A percentile compares a stretch with the other conserved stretches of the same genome.
Evolutionary conservation across 306 rosid species (phyloP).

Genomic region (Vicia sativa): DNA sequence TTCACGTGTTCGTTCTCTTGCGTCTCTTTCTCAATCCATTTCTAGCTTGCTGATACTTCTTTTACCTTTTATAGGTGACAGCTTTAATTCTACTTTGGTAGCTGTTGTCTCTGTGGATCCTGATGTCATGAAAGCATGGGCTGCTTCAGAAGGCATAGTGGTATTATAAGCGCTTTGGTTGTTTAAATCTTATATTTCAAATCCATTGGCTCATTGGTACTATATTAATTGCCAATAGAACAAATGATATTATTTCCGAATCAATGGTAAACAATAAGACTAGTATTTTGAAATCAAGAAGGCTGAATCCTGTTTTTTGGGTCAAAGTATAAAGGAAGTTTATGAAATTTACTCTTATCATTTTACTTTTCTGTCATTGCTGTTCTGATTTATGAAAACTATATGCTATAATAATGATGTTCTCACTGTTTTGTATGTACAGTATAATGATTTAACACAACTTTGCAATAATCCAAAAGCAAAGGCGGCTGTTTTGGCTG

Average conservation of each 20-base stretch:
- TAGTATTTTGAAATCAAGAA: conserved; percentile 19
- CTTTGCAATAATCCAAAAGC: conserved; percentile 86
- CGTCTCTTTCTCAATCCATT: not conserved
- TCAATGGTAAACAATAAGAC: not conserved
- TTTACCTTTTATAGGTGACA: conserved; percentile 67
- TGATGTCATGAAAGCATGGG: conserved; percentile 84
- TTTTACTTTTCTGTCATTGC: conserved; percentile 22
- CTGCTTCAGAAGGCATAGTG: conserved; percentile 76
- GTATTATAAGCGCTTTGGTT: conserved; percentile 43
- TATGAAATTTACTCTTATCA: conserved; percentile 17
- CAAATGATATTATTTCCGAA: not conserved
- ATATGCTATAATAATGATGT: conserved; percentile 18
- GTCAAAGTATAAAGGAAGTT: conserved; percentile 21
- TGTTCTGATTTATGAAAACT: conserved; percentile 22
- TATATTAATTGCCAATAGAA: not conserved
- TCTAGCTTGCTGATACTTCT: conserved; percentile 41
- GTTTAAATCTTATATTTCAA: conserved; percentile 27
- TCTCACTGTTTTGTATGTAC: conserved; percentile 26
- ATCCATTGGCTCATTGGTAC: conserved; percentile 7
- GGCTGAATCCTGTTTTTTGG: conserved; percentile 13
- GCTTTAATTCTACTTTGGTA: conserved; percentile 85
- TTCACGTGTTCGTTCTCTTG: not conserved
- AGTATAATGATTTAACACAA: conserved; percentile 67
- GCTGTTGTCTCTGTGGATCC: conserved; percentile 81
- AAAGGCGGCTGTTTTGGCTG: conserved; percentile 81